These are phyloP conservation scores for Lenzites betulinus DNA, from an alignment of 768 basidiomycete species.

Conservation along the genomic window DNA sequence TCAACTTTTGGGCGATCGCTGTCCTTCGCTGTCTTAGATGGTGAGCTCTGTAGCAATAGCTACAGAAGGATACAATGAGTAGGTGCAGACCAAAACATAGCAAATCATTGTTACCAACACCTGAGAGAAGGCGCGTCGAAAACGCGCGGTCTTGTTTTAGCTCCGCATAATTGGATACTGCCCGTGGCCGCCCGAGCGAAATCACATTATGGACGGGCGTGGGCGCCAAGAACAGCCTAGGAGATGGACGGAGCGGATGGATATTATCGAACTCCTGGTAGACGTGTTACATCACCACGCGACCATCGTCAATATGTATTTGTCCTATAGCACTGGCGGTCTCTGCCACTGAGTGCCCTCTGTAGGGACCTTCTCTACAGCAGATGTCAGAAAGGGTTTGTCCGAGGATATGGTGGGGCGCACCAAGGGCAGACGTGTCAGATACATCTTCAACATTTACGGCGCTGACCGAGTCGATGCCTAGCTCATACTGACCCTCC, in stretches of 20 bases:
- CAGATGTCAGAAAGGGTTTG: not conserved
- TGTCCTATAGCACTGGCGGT: constrained; percentile 22
- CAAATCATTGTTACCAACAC: too few species aligned
- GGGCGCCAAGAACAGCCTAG: not conserved
- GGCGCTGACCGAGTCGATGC: constrained; percentile 78
- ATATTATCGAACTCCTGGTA: not conserved
- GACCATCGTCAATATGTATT: not conserved
- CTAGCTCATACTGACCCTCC: constrained; percentile 79
- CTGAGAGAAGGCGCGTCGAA: too few species aligned
- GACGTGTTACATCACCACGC: not conserved
- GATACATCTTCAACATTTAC: constrained; percentile 71
- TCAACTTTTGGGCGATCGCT: too few species aligned
- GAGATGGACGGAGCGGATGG: not conserved
- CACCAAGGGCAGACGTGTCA: constrained; percentile 27
- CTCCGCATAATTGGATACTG: too few species aligned
- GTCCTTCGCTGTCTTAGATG: too few species aligned
- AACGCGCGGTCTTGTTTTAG: too few species aligned
- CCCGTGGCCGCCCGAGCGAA: too few species aligned
- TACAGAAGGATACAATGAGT: too few species aligned
- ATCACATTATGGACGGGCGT: not conserved
- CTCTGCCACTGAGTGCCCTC: constrained; percentile 32
- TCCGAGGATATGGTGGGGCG: not conserved
- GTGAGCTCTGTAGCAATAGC: too few species aligned
- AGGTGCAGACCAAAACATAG: too few species aligned
- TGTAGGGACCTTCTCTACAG: constrained; percentile 25